Percentiles rank a stretch among this genome's conserved stretches.
Evolutionary conservation across 805 yeast genomes (phyloP).

Genomic region (Yamadazyma sp.): DNA sequence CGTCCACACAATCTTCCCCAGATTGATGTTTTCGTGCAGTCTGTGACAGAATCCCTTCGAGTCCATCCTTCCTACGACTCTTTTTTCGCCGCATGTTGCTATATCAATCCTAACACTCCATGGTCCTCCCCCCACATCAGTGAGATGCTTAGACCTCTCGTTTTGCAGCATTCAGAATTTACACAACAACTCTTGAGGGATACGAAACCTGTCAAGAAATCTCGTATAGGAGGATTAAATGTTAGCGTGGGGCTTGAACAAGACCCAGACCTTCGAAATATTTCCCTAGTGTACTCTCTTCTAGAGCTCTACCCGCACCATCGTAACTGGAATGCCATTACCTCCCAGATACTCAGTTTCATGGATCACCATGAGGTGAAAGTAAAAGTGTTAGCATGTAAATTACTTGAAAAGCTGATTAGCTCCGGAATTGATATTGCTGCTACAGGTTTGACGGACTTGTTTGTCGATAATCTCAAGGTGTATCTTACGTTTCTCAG

Average conservation of each 20-base stretch:
- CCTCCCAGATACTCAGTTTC: slow-evolving; percentile 34
- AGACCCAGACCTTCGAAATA: slow-evolving; percentile 1
- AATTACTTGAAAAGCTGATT: slow-evolving; percentile 6
- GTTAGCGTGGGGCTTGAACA: slow-evolving; percentile 6
- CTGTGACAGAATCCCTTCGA: slow-evolving; percentile 1
- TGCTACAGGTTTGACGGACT: slow-evolving; percentile 27
- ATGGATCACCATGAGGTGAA: slow-evolving; percentile 33
- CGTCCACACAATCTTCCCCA: not conserved
- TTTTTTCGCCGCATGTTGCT: slow-evolving; percentile 1
- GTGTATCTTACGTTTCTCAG: slow-evolving; percentile 4
- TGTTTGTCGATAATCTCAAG: slow-evolving; percentile 26
- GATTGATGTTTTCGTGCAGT: not conserved
- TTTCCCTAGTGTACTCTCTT: slow-evolving; percentile 26
- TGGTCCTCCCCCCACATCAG: slow-evolving; percentile 6
- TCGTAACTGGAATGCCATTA: slow-evolving; percentile 24
- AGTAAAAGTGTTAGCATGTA: slow-evolving; percentile 25
- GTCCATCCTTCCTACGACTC: not conserved
- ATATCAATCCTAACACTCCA: slow-evolving; percentile 5
- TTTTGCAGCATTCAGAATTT: slow-evolving; percentile 3
- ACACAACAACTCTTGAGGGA: slow-evolving; percentile 3
- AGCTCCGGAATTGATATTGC: slow-evolving; percentile 1
- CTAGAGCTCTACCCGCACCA: slow-evolving; percentile 11
- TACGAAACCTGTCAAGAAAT: slow-evolving; percentile 4
- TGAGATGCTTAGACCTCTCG: slow-evolving; percentile 1
- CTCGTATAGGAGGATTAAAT: slow-evolving; percentile 9